These are phyloP conservation scores for Pterocarpus santalinus DNA, from an alignment of 306 rosid genomes.

Conservation along the genomic window DNA sequence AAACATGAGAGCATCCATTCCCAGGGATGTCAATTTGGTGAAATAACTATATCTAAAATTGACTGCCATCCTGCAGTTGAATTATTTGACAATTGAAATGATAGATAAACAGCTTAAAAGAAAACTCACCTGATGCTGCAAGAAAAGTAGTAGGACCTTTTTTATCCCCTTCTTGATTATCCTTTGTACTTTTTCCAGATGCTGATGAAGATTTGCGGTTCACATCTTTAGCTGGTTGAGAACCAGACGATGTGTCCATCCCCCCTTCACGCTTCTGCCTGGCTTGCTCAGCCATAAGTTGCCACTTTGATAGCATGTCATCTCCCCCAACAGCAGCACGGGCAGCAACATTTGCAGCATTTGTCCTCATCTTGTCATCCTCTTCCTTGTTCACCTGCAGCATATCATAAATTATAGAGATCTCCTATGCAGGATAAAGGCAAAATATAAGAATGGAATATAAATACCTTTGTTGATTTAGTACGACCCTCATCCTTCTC, in stretches of 20 bases:
- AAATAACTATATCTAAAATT: constrained; percentile 27
- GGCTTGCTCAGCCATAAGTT: constrained; percentile 97
- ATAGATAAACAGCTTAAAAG: constrained; percentile 32
- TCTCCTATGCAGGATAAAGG: constrained; percentile 14
- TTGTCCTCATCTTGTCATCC: constrained; percentile 96
- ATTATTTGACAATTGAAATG: constrained; percentile 7
- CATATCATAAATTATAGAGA: constrained; percentile 32
- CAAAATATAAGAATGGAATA: constrained; percentile 26
- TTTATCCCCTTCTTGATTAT: constrained; percentile 70
- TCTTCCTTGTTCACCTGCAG: constrained; percentile 79
- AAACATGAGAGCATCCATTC: too few relatives aligned
- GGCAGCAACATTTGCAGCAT: constrained; percentile 98
- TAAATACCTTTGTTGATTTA: constrained; percentile 76
- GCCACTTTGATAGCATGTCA: constrained; percentile 97
- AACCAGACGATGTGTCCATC: constrained; percentile 64
- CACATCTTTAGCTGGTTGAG: constrained; percentile 76
- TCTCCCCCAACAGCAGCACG: constrained; percentile 99
- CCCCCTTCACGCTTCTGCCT: constrained; percentile 94
- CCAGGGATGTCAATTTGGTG: constrained; percentile 8
- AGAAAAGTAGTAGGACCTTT: constrained; percentile 62
- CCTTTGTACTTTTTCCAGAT: constrained; percentile 69
- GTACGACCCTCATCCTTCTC: constrained; percentile 88
- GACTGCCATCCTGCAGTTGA: constrained; percentile 32
- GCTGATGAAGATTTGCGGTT: constrained; percentile 67
- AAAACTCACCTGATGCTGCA: constrained; percentile 59